Conservation (phyloP, 805 yeast genomes). For the Priceomyces haplophilus region DNA sequence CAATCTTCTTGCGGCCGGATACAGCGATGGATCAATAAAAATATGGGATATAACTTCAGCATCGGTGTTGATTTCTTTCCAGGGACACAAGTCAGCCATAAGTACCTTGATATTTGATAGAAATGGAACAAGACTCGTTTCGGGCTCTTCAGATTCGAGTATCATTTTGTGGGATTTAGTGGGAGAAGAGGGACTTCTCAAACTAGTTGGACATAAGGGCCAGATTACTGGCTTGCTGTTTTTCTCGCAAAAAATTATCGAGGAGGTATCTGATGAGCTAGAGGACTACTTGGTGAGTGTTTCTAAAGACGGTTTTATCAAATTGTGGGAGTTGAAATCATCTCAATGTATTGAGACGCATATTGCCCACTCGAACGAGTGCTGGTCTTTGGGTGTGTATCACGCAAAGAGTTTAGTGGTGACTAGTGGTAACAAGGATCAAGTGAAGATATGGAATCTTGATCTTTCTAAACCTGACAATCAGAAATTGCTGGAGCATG, state of each 20-base stretch:
- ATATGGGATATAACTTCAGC: slow-evolving; percentile 88
- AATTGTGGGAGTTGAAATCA: slow-evolving; percentile 88
- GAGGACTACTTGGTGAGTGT: slow-evolving; percentile 73
- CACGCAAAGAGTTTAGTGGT: slow-evolving; percentile 44
- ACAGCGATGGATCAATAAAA: slow-evolving; percentile 82
- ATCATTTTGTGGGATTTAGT: slow-evolving; percentile 94
- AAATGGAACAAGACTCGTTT: slow-evolving; percentile 78
- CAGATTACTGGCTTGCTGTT: slow-evolving; percentile 75
- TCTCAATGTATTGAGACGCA: slow-evolving; percentile 94
- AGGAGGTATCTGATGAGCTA: slow-evolving; percentile 44
- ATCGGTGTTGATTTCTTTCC: slow-evolving; percentile 73
- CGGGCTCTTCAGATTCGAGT: slow-evolving; percentile 84
- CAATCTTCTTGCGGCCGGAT: slow-evolving; percentile 82
- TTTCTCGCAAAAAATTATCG: slow-evolving; percentile 25
- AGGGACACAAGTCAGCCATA: slow-evolving; percentile 88
- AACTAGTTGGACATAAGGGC: slow-evolving; percentile 85
- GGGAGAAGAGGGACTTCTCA: slow-evolving; percentile 83
- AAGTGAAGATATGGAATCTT: slow-evolving; percentile 79
- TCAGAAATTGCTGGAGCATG: slow-evolving; percentile 51
- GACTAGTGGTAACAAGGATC: slow-evolving; percentile 79
- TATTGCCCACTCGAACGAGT: slow-evolving; percentile 88
- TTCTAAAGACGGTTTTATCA: slow-evolving; percentile 86
- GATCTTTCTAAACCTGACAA: slow-evolving; percentile 52
- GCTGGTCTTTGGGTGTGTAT: slow-evolving; percentile 74
- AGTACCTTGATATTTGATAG: slow-evolving; percentile 66